Evolutionary conservation across 495 filamentous ascomycete species (phyloP), one percentile per base, ranked within the genome.

Genomic region (Penicillium daleae): DNA sequence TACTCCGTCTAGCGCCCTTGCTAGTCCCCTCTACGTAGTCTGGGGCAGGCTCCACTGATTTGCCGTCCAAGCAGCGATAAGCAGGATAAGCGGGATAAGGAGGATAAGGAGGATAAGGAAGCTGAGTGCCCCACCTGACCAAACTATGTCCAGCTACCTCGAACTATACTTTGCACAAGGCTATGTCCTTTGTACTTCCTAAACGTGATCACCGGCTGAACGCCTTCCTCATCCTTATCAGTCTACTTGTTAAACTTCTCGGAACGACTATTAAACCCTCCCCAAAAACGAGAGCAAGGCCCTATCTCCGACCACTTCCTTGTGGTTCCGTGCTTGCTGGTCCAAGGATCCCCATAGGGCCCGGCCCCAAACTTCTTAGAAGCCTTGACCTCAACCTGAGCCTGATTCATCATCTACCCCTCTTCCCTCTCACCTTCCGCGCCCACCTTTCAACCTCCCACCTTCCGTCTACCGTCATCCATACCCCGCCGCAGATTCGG

Each of bases 371-470:
- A 37, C 26, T 4, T 35, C 31, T 21, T 12, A 39, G 57, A 57
- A 62, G 66, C 60, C 64, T 64, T 61, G 61, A 67, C 64, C 57
- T 57, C 50, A 56, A 60, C 61, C 65, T 64, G 67, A 57, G 55
- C 37, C 49, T 52, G 49, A 65, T 66, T 68, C 66, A 73, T 70
- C 61, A 55, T 53, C 49, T 52, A 52, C 70, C 70, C 69, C 66
- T 70, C 68, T 60, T 58, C 63, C 51, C 59, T 61, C 56, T 63
- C 58, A 55, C 39, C 27, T 53, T 64, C 61, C 59, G 63, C 42
- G 56, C 44, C 61, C 32, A 55, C 61, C 62, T 48, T 59, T 51
- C 59, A 53, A 31, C 53, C 63, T 65, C 48, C 24, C 21, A n/a
- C 12, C 57, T 55, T 54, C 60, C 54, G 48, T 48, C 57, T 56